Conservation (phyloP, 805 yeast species). For the Huiozyma naganishii region DNA sequence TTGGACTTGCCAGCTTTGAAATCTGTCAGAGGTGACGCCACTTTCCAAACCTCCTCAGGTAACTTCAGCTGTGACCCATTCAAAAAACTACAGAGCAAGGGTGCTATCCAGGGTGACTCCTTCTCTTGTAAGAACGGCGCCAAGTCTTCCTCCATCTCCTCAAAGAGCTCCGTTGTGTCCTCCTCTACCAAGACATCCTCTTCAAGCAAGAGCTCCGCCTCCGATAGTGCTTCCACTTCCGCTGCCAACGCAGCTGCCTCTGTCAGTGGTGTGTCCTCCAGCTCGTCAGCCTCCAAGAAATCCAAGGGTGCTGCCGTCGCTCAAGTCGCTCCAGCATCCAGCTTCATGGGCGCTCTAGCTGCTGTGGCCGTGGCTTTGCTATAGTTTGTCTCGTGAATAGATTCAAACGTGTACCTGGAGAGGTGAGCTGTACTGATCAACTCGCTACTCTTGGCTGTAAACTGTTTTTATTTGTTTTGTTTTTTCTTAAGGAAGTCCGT, state of each 20-base stretch:
- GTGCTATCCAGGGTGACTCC: constrained; percentile 85
- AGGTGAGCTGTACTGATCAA: no score
- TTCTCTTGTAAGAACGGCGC: constrained; percentile 64
- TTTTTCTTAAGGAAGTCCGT: no score
- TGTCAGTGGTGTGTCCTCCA: constrained; percentile 10
- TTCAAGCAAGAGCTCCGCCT: constrained; percentile 6
- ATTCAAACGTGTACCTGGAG: no score
- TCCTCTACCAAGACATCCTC: not conserved
- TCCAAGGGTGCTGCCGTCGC: constrained; percentile 30
- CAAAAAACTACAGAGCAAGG: constrained; percentile 58
- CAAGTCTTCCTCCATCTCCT: constrained; percentile 34
- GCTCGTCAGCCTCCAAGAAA: constrained; percentile 8
- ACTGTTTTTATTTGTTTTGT: no score
- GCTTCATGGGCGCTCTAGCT: constrained; percentile 39
- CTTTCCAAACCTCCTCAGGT: constrained; percentile 55
- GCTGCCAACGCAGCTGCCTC: constrained; percentile 22
- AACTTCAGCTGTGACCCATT: constrained; percentile 75
- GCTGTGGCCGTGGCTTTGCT: constrained; percentile 42
- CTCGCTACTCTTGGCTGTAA: no score
- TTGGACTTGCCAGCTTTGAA: constrained; percentile 65
- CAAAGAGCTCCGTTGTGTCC: constrained; percentile 6
- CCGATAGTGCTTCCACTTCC: constrained; percentile 30
- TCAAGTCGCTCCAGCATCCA: constrained; percentile 27
- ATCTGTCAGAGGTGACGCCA: constrained; percentile 88
- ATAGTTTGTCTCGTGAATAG: constrained; percentile 19